Evolutionary conservation across 352 stramenopile genomes (phyloP).

Genomic region (Phytophthora pinifolia): DNA sequence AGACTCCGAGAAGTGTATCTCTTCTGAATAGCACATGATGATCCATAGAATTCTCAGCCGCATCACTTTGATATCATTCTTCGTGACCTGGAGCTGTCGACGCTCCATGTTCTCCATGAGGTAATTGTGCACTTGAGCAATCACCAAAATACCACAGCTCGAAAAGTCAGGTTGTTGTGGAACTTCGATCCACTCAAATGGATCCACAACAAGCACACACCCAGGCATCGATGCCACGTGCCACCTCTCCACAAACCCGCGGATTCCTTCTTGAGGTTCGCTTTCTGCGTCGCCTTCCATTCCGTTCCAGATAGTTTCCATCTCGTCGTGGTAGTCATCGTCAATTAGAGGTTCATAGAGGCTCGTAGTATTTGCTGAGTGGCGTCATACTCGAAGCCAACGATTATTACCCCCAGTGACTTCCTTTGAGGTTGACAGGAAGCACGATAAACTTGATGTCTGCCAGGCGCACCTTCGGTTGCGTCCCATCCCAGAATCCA

Average conservation of each 20-base stretch:
- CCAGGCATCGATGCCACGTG: too few relatives aligned
- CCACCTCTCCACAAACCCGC: background rate
- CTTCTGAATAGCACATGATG: slow-evolving; percentile 5
- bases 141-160: too few relatives aligned
- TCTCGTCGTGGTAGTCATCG: slow-evolving; percentile 4
- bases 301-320: slow-evolving; percentile 1
- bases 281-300: background rate
- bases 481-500: background rate
- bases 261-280: background rate
- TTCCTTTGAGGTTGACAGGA: slow-evolving; percentile 1
- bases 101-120: too few relatives aligned
- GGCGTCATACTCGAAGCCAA: background rate
- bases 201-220: too few relatives aligned
- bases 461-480: background rate
- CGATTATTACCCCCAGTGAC: slow-evolving; percentile 15
- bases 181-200: too few relatives aligned
- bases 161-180: too few relatives aligned
- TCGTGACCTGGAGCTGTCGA: background rate
- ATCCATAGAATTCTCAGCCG: slow-evolving; percentile 5
- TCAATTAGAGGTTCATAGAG: slow-evolving; percentile 16
- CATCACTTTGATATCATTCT: slow-evolving; percentile 7
- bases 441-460: slow-evolving; percentile 2
- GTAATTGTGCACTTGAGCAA: too few relatives aligned
- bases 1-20: background rate
- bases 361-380: background rate